Percentiles rank a stretch among this genome's conserved stretches.
These are phyloP conservation scores for Alternaria gansuensis DNA, from an alignment of 2,329 filamentous ascomycete genomes.

Conservation along the genomic window DNA sequence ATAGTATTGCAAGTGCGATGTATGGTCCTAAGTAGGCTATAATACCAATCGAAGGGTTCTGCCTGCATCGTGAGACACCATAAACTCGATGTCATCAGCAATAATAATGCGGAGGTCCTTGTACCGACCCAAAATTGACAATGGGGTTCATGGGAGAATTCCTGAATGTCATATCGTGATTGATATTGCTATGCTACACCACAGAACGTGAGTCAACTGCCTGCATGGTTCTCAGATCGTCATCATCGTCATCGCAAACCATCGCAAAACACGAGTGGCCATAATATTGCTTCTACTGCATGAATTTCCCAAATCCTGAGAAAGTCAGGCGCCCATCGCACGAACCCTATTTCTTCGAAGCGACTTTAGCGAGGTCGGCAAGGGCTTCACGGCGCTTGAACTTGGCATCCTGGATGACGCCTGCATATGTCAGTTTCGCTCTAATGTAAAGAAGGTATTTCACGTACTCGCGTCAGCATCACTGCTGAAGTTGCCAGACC, in stretches of 20 bases:
- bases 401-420: constrained; percentile 77
- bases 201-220: neutral
- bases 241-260: neutral
- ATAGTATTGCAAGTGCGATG: neutral
- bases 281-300: neutral
- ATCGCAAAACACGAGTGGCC: neutral
- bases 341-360: constrained; percentile 49
- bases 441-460: neutral
- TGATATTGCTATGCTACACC: constrained; percentile 1
- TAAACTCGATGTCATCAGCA: neutral
- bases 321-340: neutral
- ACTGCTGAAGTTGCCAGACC: constrained; percentile 74
- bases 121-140: neutral
- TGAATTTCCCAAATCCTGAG: neutral
- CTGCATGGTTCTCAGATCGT: neutral
- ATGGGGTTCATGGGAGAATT: neutral
- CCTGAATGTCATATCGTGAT: neutral
- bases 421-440: constrained; percentile 52
- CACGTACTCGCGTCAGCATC: constrained; percentile 73
- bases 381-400: constrained; percentile 79
- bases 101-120: neutral
- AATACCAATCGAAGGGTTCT: neutral
- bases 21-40: neutral
- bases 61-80: neutral
- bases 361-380: constrained; percentile 68